A percentile compares a stretch with the other conserved stretches of the same genome.
These are phyloP conservation scores for Umbelopsis sp. DNA, from an alignment of 192 early-diverging fungal species.

Conservation along the genomic window DNA sequence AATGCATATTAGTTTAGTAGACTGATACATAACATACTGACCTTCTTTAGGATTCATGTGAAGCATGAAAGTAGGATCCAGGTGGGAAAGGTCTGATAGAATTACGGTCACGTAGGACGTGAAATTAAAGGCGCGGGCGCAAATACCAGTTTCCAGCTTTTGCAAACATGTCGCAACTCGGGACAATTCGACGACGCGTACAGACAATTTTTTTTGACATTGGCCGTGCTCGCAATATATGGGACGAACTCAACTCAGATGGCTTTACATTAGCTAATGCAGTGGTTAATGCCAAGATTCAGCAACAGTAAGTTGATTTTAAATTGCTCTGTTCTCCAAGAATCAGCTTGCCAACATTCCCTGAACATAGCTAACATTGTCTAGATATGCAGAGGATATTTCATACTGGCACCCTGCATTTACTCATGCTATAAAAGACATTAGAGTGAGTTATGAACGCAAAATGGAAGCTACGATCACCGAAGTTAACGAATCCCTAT, in stretches of 20 bases:
- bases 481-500: conserved; percentile 5
- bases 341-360: too few species aligned
- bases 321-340: background rate
- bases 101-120: too few species aligned
- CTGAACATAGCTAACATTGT: too few species aligned
- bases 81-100: too few species aligned
- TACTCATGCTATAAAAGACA: conserved; percentile 14
- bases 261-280: conserved; percentile 27
- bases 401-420: conserved; percentile 37
- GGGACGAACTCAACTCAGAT: conserved; percentile 35
- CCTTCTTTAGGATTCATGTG: background rate
- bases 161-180: conserved; percentile 11
- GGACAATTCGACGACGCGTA: conserved; percentile 34
- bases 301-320: conserved; percentile 25
- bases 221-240: conserved; percentile 24
- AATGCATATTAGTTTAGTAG: background rate
- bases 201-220: conserved; percentile 31
- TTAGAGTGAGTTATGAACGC: conserved; percentile 22
- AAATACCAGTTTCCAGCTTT: too few species aligned
- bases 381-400: conserved; percentile 31
- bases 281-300: conserved; percentile 28
- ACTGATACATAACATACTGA: background rate
- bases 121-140: too few species aligned
- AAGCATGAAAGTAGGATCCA: background rate
- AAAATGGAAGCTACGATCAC: conserved; percentile 20